Base-by-base conservation (phyloP, 805 yeast genomes). In the Kluyveromyces aestuarii region DNA sequence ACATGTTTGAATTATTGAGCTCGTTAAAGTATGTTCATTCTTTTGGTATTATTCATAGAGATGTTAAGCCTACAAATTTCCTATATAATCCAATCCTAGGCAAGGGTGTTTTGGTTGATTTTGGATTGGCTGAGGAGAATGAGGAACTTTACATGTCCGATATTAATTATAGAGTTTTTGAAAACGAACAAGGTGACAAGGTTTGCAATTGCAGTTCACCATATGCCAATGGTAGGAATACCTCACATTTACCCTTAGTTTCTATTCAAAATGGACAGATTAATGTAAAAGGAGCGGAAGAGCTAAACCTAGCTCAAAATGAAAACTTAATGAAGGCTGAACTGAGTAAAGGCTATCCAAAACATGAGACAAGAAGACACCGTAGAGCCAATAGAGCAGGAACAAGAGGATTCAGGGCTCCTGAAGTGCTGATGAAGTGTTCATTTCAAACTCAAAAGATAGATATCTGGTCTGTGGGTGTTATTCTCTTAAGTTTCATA, bases 381-480 rank as follows among this genome's bases (percentile, higher is more conserved):
- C 76, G 96, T 58, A 76, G 99, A 49, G 98, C 98, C 0, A 93
- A 93, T 60, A 80, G 99, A 57, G 99, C 99, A 16, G 97, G 97
- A 8, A 89, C 97, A 1, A 74, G 97, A 57, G 97, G 97, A 0
- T 89, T 89, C 61, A 74, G 97, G 56, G 96, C 97, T 0, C 96
- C 96, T 0, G 97, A 89, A 62, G 96, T 89, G 4, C 69, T 90
- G 48, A 75, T 88, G 67, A 88, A 87, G 62, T 89, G 97, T 66
- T 77, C 85, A 1, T 81, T 85, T 50, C 97, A 89, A 68, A 75
- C 84, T 2, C 78, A 86, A 6, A 84, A 83, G 62, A 79, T 89
- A 41, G 97, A 89, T 64, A 77, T 87, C 8, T 89, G 97, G 97
- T 83, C 96, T 1, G 95, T 88, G 0, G 97, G 96, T 2, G 88